Evolutionary conservation across 768 basidiomycete genomes (phyloP).

Genomic region (Pulveroboletus sp.): DNA sequence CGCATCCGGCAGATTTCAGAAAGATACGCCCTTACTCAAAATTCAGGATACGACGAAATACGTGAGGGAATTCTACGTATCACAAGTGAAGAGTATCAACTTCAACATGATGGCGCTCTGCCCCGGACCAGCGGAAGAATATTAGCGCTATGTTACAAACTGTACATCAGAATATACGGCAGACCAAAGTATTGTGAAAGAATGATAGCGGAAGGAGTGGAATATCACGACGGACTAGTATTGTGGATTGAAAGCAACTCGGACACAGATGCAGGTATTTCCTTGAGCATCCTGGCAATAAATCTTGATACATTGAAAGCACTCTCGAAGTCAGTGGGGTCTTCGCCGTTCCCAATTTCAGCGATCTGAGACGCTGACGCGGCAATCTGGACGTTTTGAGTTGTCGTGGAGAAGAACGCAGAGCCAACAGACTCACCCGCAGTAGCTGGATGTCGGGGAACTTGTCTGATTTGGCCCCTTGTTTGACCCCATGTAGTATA

Average conservation of each 20-base stretch:
- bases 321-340: conserved; percentile 31
- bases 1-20: neutral
- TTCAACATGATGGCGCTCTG: conserved; percentile 51
- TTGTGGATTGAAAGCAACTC: conserved; percentile 23
- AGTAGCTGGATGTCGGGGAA: conserved; percentile 38
- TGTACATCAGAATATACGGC: conserved; percentile 2
- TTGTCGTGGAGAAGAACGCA: neutral
- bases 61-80: conserved; percentile 42
- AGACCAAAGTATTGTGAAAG: neutral
- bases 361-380: conserved; percentile 30
- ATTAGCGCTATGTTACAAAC: conserved; percentile 14
- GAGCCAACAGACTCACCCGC: conserved; percentile 16
- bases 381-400: conserved; percentile 22
- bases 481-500: conserved; percentile 24
- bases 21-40: neutral
- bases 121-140: conserved; percentile 18
- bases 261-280: conserved; percentile 30
- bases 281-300: conserved; percentile 29
- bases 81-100: conserved; percentile 34
- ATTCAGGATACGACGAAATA: conserved; percentile 44
- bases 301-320: conserved; percentile 31
- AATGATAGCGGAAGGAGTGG: neutral
- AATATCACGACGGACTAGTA: neutral
- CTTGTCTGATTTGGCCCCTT: conserved; percentile 22
- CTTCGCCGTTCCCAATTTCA: conserved; percentile 33